These are phyloP conservation scores for Wallemia mellicola DNA, from an alignment of 1,284 basidiomycete genomes.

Conservation along the genomic window DNA sequence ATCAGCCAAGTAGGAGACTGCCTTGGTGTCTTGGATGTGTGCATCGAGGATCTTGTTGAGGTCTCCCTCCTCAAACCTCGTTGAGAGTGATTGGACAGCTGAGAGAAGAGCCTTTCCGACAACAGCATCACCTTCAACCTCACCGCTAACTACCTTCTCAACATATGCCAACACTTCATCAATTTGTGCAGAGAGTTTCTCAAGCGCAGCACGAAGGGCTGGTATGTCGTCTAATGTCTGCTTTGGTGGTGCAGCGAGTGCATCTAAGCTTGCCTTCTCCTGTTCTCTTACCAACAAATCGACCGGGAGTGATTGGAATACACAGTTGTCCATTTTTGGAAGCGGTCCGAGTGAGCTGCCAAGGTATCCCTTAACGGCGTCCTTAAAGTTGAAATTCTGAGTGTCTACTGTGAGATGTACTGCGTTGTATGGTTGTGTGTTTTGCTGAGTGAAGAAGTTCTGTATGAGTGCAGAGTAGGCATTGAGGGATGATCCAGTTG, in stretches of 20 bases:
- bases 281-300: slow-evolving; percentile 20
- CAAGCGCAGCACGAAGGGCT: neutral
- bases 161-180: slow-evolving; percentile 68
- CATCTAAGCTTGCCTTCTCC: neutral
- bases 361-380: slow-evolving; percentile 13
- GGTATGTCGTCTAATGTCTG: slow-evolving; percentile 14
- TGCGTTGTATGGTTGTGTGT: slow-evolving; percentile 51
- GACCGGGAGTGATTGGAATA: slow-evolving; percentile 63
- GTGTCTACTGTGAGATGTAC: slow-evolving; percentile 84
- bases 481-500: slow-evolving; percentile 64
- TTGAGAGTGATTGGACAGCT: slow-evolving; percentile 37
- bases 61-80: slow-evolving; percentile 35
- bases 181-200: slow-evolving; percentile 30
- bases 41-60: slow-evolving; percentile 27
- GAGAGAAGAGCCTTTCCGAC: slow-evolving; percentile 80
- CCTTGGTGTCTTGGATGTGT: slow-evolving; percentile 59
- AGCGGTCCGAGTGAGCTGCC: slow-evolving; percentile 56
- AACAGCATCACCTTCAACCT: slow-evolving; percentile 50
- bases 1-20: slow-evolving; percentile 83
- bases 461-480: slow-evolving; percentile 93
- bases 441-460: slow-evolving; percentile 82
- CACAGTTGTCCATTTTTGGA: slow-evolving; percentile 68
- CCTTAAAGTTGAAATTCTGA: slow-evolving; percentile 28
- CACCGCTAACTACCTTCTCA: slow-evolving; percentile 43
- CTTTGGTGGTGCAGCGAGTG: slow-evolving; percentile 7